A percentile compares a stretch with the other conserved stretches of the same genome.
phyloP scores from a whole-genome alignment of 805 yeast genomes.

The Ogataea methylovora region DNA sequence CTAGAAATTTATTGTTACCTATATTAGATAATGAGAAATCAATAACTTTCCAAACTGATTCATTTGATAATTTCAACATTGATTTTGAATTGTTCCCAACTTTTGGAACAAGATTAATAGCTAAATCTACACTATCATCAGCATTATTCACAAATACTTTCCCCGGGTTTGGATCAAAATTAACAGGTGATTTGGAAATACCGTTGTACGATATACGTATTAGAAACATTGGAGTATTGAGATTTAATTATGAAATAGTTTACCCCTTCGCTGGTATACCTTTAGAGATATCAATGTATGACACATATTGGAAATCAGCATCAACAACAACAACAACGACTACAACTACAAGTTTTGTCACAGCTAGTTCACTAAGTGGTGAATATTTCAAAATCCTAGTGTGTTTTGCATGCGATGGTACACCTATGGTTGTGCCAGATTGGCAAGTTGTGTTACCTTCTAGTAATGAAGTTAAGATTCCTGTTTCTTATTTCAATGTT shows the following conservation, averaged over 20 bases:
- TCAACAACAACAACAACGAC: conserved; percentile 28
- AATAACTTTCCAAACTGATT: conserved; percentile 76
- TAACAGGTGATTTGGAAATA: conserved; percentile 35
- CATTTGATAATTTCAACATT: conserved; percentile 60
- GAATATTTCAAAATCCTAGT: conserved; percentile 65
- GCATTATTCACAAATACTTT: conserved; percentile 32
- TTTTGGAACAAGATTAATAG: conserved; percentile 87
- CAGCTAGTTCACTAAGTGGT: conserved; percentile 86
- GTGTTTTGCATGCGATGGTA: conserved; percentile 71
- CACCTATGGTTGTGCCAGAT: conserved; percentile 74
- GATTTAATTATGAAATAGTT: conserved; percentile 72
- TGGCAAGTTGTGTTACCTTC: conserved; percentile 42
- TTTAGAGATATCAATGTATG: conserved; percentile 84
- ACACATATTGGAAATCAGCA: conserved; percentile 95
- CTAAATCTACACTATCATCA: conserved; percentile 77
- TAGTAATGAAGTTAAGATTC: conserved; percentile 40
- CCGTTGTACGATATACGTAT: conserved; percentile 81
- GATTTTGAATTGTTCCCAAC: conserved; percentile 91
- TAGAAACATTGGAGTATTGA: conserved; percentile 73
- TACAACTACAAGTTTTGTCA: conserved; percentile 57
- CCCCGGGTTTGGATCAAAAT: conserved; percentile 31
- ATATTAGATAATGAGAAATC: conserved; percentile 56
- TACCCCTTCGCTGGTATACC: conserved; percentile 84
- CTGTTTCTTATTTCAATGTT: conserved; percentile 52
- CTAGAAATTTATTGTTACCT: conserved; percentile 79